Percentiles rank a stretch among this genome's conserved stretches.
Evolutionary conservation across 176 grass and related monocot species (phyloP).

Genomic region (Oryza punctata): DNA sequence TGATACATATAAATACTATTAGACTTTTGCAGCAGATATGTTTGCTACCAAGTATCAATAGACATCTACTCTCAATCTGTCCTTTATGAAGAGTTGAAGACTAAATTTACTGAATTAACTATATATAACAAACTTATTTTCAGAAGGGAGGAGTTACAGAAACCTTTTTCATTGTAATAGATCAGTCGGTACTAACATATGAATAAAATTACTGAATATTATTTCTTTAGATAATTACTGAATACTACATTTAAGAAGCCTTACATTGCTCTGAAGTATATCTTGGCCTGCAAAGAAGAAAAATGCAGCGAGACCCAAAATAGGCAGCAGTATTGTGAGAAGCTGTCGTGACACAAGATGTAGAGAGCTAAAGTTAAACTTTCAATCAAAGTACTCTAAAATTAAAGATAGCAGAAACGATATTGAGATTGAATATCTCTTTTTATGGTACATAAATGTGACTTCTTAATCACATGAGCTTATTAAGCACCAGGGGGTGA

Average conservation of each 20-base stretch:
- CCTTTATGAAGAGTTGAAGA: background rate
- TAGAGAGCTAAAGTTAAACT: slow-evolving; percentile 18
- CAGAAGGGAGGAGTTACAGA: background rate
- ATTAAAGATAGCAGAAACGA: background rate
- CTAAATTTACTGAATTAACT: background rate
- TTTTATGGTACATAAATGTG: background rate
- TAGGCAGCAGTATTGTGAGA: slow-evolving; percentile 69
- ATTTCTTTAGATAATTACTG: background rate
- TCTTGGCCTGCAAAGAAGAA: slow-evolving; percentile 80
- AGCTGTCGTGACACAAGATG: slow-evolving; percentile 52
- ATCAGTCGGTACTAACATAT: background rate
- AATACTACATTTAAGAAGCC: slow-evolving; percentile 18
- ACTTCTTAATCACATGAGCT: background rate
- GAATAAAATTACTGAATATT: background rate
- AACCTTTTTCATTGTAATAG: background rate
- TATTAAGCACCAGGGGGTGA: background rate
- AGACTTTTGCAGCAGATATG: background rate
- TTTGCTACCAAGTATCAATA: background rate
- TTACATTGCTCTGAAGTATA: slow-evolving; percentile 82
- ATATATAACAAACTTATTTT: background rate
- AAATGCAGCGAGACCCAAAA: slow-evolving; percentile 75
- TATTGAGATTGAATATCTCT: background rate
- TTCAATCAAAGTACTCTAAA: background rate
- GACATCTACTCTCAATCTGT: slow-evolving; percentile 3
- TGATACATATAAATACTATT: background rate